Base-by-base conservation (phyloP, 78 protist species). In the Dictyostelium capitatum region DNA sequence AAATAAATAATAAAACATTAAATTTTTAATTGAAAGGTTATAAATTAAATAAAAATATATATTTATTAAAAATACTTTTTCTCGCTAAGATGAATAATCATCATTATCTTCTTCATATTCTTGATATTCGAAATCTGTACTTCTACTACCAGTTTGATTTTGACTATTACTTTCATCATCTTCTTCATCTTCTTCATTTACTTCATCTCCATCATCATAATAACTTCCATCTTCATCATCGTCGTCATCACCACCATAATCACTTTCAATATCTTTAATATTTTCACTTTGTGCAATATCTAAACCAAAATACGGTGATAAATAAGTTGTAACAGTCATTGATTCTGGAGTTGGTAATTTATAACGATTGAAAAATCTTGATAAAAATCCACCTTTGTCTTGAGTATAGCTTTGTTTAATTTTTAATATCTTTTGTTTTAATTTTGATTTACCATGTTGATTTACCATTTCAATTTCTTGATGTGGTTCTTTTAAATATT, bases 331-430 rank as follows among this genome's bases (percentile, higher is more conserved):
- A 25, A 87, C 70, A 1, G 83, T 87, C 30, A 87, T 77, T 14
- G 85, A 43, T 43, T 62, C 80, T 12, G 93, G 84, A 14, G 72
- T 28, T 17, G 83, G 93, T 54, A 87, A 72, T 50, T 77, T 80
- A 25, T 41, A 87, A 51, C 80, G 54, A 75, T 51, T 77, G 23
- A 48, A 85, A 9, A 85, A 70, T 11, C 30, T 25, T 10, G 93
- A 87, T 19, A 84, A 57, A 41, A 87, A 77, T 1, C 83, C 83
- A 32, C 83, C 70, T 54, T 54, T n/a, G 10, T 48, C 62, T 48
- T 23, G n/a, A 3, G 47, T 48, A 75, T 75, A 75, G 25, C 37
- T 54, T 54, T 79, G 83, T 51, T 79, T 51, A 15, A 79, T 23
- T 23, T 54, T 51, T 51, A 79, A 54, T 11, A 79, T 79, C 28